Evolutionary conservation across 805 yeast genomes (phyloP).

Genomic region (Candida berthetii): DNA sequence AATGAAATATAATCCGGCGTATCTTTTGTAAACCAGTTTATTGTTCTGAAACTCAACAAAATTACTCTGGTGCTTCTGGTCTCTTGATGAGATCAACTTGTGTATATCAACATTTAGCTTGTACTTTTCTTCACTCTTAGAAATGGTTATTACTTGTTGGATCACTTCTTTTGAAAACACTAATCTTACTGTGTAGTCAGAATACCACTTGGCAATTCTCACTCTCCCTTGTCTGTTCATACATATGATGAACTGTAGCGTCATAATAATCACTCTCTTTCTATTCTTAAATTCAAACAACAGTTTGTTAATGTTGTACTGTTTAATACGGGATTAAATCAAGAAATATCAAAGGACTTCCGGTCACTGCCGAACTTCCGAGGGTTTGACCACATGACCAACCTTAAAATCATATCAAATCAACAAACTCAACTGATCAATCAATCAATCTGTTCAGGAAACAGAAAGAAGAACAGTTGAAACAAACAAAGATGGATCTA

Average conservation of each 20-base stretch:
- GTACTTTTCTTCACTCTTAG: constrained; percentile 37
- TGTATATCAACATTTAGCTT: constrained; percentile 60
- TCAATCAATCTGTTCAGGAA: too few species aligned
- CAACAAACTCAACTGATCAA: too few species aligned
- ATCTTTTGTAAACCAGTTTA: constrained; percentile 78
- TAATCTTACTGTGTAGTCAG: constrained; percentile 29
- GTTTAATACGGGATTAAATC: too few species aligned
- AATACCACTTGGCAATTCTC: constrained; percentile 78
- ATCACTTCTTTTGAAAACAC: constrained; percentile 23
- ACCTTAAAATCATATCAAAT: too few species aligned
- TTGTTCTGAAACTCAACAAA: constrained; percentile 65
- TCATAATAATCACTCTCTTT: constrained; percentile 36
- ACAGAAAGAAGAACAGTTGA: neutral
- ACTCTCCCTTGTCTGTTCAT: constrained; percentile 94
- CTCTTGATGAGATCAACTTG: constrained; percentile 73
- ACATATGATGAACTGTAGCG: constrained; percentile 73
- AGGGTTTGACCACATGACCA: too few species aligned
- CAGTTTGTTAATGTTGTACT: too few species aligned
- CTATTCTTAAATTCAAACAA: too few species aligned
- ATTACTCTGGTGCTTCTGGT: constrained; percentile 76
- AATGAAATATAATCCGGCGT: constrained; percentile 90
- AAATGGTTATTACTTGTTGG: constrained; percentile 23
- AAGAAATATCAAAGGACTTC: too few species aligned
- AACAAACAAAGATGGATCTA: constrained; percentile 12
- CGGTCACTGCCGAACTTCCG: too few species aligned